Percentiles rank a stretch among this genome's conserved stretches.
Evolutionary conservation across 1,284 basidiomycete genomes (phyloP).

Genomic region (Volvariella volvacea): DNA sequence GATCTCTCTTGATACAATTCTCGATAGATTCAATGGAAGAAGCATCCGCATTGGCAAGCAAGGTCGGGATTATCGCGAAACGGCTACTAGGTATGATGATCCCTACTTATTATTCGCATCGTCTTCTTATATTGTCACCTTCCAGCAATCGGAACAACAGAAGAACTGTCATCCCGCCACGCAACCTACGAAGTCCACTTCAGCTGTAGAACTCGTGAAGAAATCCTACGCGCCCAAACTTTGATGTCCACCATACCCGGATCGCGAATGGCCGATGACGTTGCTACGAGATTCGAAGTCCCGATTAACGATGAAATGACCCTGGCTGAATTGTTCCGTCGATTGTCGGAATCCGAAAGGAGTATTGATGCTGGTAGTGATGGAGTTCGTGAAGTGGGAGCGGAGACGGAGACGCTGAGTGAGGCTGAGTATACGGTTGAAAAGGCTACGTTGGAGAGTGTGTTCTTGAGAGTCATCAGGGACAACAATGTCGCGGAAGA

Average conservation of each 20-base stretch:
- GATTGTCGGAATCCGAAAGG: conserved; percentile 39
- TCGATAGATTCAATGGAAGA: conserved; percentile 75
- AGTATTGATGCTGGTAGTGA: too few species aligned
- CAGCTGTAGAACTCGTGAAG: conserved; percentile 55
- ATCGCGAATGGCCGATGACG: conserved; percentile 64
- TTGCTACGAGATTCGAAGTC: conserved; percentile 74
- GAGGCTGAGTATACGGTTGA: conserved; percentile 57
- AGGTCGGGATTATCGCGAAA: conserved; percentile 67
- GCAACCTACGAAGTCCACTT: conserved; percentile 78
- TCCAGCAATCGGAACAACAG: conserved; percentile 62
- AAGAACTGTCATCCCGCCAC: conserved; percentile 56
- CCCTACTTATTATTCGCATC: conserved; percentile 2
- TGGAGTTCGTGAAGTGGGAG: too few species aligned
- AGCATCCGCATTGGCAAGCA: conserved; percentile 68
- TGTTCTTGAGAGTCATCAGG: conserved; percentile 69
- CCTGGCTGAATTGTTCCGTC: conserved; percentile 52
- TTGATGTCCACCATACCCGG: conserved; percentile 62
- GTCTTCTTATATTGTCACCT: background rate
- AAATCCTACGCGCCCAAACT: conserved; percentile 44
- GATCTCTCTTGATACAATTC: conserved; percentile 2
- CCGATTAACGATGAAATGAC: conserved; percentile 44
- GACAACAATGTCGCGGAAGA: conserved; percentile 58
- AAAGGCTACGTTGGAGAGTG: conserved; percentile 60
- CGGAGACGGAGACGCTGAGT: background rate
- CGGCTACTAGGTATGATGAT: conserved; percentile 53